Conservation (phyloP, 164 flowering plant genomes). For the Berberis thunbergii region DNA sequence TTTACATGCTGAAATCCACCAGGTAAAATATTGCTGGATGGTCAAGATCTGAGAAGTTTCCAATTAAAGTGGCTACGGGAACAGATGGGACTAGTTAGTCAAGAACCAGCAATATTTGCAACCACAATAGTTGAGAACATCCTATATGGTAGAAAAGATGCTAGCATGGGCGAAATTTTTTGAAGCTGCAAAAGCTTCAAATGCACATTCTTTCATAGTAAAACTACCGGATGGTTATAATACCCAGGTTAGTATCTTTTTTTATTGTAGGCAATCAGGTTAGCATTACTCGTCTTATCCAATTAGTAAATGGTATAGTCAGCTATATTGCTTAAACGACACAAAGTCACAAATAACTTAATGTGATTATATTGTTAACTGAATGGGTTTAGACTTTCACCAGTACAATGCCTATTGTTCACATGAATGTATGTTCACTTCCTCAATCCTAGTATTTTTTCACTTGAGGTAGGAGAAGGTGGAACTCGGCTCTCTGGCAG, state of each 20-base stretch:
- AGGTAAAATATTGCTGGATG: conserved; percentile 64
- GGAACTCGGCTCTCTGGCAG: conserved; percentile 68
- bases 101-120: conserved; percentile 77
- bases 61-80: conserved; percentile 64
- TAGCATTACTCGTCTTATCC: not conserved
- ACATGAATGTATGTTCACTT: not conserved
- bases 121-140: conserved; percentile 59
- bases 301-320: not conserved
- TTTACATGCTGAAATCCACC: conserved; percentile 1
- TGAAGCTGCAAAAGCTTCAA: conserved; percentile 61
- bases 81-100: conserved; percentile 80
- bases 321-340: not conserved
- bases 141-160: conserved; percentile 55
- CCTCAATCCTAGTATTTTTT: not conserved
- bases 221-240: conserved; percentile 53
- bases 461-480: conserved; percentile 54
- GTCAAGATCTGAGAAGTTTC: conserved; percentile 47
- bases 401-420: not conserved
- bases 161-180: conserved; percentile 43
- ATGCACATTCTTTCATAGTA: conserved; percentile 68
- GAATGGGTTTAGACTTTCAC: no score
- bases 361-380: not conserved
- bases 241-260: conserved; percentile 49
- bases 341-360: not conserved
- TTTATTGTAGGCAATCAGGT: not conserved